Evolutionary conservation across 495 filamentous ascomycete genomes (phyloP).

Genomic region (Aspergillus hancockii): DNA sequence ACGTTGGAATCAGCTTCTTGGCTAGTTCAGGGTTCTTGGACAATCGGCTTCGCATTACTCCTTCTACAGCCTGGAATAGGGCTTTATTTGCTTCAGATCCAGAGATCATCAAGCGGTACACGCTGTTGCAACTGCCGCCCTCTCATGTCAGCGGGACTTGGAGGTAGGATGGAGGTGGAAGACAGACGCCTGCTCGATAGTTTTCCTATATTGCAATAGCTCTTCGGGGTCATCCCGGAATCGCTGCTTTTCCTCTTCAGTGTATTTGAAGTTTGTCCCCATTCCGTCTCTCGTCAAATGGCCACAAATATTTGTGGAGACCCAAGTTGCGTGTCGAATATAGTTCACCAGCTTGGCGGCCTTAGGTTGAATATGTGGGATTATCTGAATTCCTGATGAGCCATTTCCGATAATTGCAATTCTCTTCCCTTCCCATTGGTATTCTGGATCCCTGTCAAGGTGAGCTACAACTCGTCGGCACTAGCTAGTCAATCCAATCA

Average conservation of each 20-base stretch:
- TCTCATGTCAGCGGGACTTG: not conserved
- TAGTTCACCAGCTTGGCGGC: conserved; percentile 9
- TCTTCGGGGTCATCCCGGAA: conserved; percentile 13
- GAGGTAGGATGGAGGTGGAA: too few species aligned
- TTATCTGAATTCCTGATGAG: conserved; percentile 44
- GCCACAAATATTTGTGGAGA: conserved; percentile 21
- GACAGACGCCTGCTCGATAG: conserved; percentile 7
- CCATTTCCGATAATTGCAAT: conserved; percentile 49
- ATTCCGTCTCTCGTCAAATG: conserved; percentile 23
- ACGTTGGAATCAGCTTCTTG: conserved; percentile 42
- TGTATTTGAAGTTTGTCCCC: conserved; percentile 28
- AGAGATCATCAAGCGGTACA: conserved; percentile 15
- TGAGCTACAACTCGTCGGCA: not conserved
- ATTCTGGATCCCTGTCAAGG: conserved; percentile 20
- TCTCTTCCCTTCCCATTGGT: conserved; percentile 40
- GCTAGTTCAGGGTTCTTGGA: conserved; percentile 29
- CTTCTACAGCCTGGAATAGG: not conserved
- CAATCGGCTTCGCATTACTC: conserved; percentile 38
- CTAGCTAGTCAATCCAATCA: not conserved
- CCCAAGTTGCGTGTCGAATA: conserved; percentile 5
- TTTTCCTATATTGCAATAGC: conserved; percentile 5
- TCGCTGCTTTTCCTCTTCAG: conserved; percentile 27
- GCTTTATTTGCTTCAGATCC: conserved; percentile 10
- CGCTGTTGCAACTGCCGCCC: conserved; percentile 9
- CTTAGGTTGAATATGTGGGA: conserved; percentile 37